Percentiles rank a stretch among this genome's conserved stretches.
phyloP scores from a whole-genome alignment of 192 early-diverging fungal species.

The Backusella sp. region DNA sequence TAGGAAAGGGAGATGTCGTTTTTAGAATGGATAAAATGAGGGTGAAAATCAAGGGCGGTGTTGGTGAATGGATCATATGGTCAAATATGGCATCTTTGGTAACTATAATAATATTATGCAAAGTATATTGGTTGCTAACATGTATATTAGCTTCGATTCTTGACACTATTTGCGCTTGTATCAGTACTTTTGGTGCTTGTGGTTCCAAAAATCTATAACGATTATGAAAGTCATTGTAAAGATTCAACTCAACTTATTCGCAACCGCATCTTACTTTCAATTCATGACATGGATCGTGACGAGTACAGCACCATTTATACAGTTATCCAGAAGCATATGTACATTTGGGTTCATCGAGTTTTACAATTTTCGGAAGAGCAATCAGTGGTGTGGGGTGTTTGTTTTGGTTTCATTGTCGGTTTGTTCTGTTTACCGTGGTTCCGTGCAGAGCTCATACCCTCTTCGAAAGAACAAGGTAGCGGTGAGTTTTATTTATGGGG shows the following conservation, averaged over 20 bases:
- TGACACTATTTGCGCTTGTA: conserved; percentile 9
- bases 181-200: conserved; percentile 11
- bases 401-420: conserved; percentile 38
- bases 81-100: conserved; percentile 52
- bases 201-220: conserved; percentile 20
- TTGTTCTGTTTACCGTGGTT: conserved; percentile 65
- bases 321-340: neutral
- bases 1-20: conserved; percentile 43
- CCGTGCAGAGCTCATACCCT: conserved; percentile 63
- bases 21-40: conserved; percentile 69
- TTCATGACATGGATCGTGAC: conserved; percentile 10
- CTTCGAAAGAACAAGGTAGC: conserved; percentile 20
- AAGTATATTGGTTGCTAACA: neutral
- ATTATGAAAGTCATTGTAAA: conserved; percentile 3
- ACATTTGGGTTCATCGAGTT: conserved; percentile 52
- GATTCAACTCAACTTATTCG: neutral
- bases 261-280: conserved; percentile 6
- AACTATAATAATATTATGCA: neutral
- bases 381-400: conserved; percentile 23
- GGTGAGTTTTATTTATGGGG: conserved; percentile 57
- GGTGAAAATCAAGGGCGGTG: conserved; percentile 58
- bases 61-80: conserved; percentile 70
- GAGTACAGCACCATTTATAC: neutral
- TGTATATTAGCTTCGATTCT: conserved; percentile 38
- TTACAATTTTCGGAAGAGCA: conserved; percentile 21